Evolutionary conservation across 2,329 filamentous ascomycete species (phyloP), one percentile per base, ranked within the genome.

Genomic region (Xylaria sp.): DNA sequence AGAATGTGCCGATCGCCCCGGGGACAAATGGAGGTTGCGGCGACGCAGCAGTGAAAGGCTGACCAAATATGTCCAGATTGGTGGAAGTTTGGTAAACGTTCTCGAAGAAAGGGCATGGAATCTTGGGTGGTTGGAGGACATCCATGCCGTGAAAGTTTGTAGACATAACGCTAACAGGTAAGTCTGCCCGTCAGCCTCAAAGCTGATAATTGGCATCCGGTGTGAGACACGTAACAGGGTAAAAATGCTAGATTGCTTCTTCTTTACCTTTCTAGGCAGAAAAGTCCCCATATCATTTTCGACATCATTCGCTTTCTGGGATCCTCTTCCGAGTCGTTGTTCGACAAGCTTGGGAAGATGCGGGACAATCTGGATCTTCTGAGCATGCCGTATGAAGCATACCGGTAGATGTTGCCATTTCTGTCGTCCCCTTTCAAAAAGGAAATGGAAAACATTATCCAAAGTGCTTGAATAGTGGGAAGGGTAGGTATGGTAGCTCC

Each of bases 191-290:
- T 64, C 28, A 64, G 62, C 37, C 47, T 42, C 12, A 43, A 31
- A 4, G n/a, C n/a, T 49, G 11, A 33, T 3, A 4, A 33, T 12
- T 2, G 43, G 11, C 28, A 19, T 5, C 17, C 21, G 12, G 1
- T 8, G n/a, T 11, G 33, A 25, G n/a, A 46, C 7, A 15, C 9
- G 31, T 19, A 12, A 17, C 11, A 4, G 33, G 19, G 25, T 9
- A 4, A 21, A 11, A 15, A 25, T 31, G 37, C 8, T 14, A 46
- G 15, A 38, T 8, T 9, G 49, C 14, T 43, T 2, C 4, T 40
- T 7, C 21, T 12, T 55, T 63, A 65, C 63, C 63, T 65, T 57
- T 65, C 63, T 25, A 60, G 33, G 28, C 63, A 65, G 25, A 63
- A 65, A 15, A 60, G 9, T 0, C 63, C 63, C 63, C 60, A 65